A percentile compares a stretch with the other conserved stretches of the same genome.
phyloP scores from a whole-genome alignment of 257 asterid genomes.

The Orobanche coerulescens region DNA sequence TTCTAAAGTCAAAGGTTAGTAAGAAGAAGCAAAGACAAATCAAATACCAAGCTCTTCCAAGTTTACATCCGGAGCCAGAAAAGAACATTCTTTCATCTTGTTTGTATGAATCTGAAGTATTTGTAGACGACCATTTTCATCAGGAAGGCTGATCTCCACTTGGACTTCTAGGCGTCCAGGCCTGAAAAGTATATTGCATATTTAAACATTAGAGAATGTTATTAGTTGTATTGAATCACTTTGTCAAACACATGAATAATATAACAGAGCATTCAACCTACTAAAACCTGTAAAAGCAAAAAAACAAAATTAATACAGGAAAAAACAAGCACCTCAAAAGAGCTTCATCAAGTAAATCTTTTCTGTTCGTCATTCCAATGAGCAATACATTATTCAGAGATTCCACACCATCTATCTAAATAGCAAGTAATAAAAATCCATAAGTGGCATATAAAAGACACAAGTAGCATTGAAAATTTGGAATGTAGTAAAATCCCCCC shows the following conservation, averaged over 20 bases:
- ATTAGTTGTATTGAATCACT: neutral
- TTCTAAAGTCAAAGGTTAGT: neutral
- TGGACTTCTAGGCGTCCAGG: conserved; percentile 99
- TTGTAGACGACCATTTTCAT: conserved; percentile 96
- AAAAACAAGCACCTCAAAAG: conserved; percentile 61
- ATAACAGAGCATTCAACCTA: conserved; percentile 5
- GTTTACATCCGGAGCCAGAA: conserved; percentile 88
- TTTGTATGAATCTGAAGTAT: conserved; percentile 95
- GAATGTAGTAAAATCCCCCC: conserved; percentile 7
- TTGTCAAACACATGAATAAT: neutral
- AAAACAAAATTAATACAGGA: conserved; percentile 9
- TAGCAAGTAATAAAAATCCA: conserved; percentile 25
- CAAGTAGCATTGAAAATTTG: conserved; percentile 14
- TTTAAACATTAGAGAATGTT: conserved; percentile 9
- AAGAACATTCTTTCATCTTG: conserved; percentile 95
- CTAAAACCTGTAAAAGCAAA: conserved; percentile 12
- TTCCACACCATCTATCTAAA: conserved; percentile 99
- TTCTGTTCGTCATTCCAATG: conserved; percentile 98
- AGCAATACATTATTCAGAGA: conserved; percentile 94
- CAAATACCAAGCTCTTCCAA: conserved; percentile 86
- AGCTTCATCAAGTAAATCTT: conserved; percentile 97
- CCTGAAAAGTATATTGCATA: conserved; percentile 36
- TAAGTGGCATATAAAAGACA: conserved; percentile 16
- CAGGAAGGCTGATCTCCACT: conserved; percentile 99
- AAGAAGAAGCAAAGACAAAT: conserved; percentile 11